Evolutionary conservation across 2,329 filamentous ascomycete genomes (phyloP).

Genomic region (Trichoderma aggressivum): DNA sequence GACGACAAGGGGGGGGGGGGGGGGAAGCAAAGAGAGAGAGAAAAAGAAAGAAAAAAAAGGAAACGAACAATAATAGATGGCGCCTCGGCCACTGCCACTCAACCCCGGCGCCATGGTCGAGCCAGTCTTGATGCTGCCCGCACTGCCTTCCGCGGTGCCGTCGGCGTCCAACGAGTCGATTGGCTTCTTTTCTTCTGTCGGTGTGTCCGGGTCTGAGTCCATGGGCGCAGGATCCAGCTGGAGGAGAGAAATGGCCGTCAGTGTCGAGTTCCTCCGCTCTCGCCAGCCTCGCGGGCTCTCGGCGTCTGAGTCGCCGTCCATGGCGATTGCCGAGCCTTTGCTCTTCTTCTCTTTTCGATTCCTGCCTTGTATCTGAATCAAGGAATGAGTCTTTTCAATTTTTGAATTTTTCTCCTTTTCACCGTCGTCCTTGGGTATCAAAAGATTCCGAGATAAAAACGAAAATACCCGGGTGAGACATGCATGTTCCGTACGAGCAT

Average conservation of each 20-base stretch:
- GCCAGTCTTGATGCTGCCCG: conserved; percentile 39
- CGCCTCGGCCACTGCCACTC: conserved; percentile 57
- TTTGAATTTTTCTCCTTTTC: neutral
- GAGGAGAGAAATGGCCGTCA: conserved; percentile 63
- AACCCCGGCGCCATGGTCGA: conserved; percentile 51
- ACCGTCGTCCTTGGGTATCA: neutral
- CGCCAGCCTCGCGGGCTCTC: conserved; percentile 13
- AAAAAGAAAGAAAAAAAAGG: neutral
- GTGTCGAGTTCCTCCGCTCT: conserved; percentile 43
- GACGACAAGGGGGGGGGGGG: too few relatives aligned
- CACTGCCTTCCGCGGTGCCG: conserved; percentile 28
- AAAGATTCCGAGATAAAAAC: neutral
- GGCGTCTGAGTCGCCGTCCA: conserved; percentile 15
- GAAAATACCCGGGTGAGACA: conserved; percentile 8
- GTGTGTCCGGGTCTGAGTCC: conserved; percentile 44
- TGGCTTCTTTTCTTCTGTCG: conserved; percentile 11
- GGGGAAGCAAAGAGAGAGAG: neutral
- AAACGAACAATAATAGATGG: conserved; percentile 70
- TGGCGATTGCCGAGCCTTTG: neutral
- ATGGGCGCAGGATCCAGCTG: conserved; percentile 83
- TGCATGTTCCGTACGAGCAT: neutral
- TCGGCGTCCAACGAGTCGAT: conserved; percentile 28
- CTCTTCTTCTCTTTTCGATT: neutral
- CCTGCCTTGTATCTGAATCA: neutral
- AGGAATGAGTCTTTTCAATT: neutral